These are phyloP conservation scores for Tylopilus sp. DNA, from an alignment of 768 basidiomycete genomes.

Conservation along the genomic window DNA sequence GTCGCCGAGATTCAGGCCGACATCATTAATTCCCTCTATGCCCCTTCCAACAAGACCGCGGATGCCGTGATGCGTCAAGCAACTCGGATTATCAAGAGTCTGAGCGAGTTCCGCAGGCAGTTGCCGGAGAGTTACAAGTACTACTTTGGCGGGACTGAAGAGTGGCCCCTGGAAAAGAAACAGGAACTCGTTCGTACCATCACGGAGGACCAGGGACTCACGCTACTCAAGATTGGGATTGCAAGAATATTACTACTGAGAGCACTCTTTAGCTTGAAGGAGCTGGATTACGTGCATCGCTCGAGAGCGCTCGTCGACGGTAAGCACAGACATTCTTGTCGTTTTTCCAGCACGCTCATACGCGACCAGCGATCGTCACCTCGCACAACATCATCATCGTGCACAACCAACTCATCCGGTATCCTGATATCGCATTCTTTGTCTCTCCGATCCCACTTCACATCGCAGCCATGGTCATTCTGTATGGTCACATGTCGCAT, in stretches of 20 bases:
- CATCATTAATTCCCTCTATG: slow-evolving; percentile 82
- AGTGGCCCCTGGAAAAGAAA: slow-evolving; percentile 66
- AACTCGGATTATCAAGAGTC: slow-evolving; percentile 73
- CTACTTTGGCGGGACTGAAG: slow-evolving; percentile 77
- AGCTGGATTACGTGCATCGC: slow-evolving; percentile 60
- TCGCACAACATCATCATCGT: slow-evolving; percentile 86
- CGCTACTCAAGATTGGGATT: slow-evolving; percentile 80
- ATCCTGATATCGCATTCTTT: slow-evolving; percentile 85
- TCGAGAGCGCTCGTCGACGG: slow-evolving; percentile 77
- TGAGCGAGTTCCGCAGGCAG: slow-evolving; percentile 64
- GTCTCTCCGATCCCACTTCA: slow-evolving; percentile 86
- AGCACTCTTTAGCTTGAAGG: slow-evolving; percentile 75
- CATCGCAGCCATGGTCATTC: slow-evolving; percentile 88
- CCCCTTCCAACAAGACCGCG: slow-evolving; percentile 65
- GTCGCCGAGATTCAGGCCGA: slow-evolving; percentile 85
- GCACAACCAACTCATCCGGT: slow-evolving; percentile 78
- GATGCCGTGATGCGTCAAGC: slow-evolving; percentile 76
- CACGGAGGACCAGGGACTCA: slow-evolving; percentile 78
- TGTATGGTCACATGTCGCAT: slow-evolving; percentile 82
- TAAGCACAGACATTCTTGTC: slow-evolving; percentile 32
- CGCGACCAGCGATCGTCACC: slow-evolving; percentile 64
- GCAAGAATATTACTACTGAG: slow-evolving; percentile 73
- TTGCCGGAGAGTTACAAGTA: slow-evolving; percentile 69
- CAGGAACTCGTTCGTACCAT: slow-evolving; percentile 68
- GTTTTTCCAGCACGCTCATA: slow-evolving; percentile 6